Conservation (phyloP, 345 rosid genomes). For the Dimocarpus longan region DNA sequence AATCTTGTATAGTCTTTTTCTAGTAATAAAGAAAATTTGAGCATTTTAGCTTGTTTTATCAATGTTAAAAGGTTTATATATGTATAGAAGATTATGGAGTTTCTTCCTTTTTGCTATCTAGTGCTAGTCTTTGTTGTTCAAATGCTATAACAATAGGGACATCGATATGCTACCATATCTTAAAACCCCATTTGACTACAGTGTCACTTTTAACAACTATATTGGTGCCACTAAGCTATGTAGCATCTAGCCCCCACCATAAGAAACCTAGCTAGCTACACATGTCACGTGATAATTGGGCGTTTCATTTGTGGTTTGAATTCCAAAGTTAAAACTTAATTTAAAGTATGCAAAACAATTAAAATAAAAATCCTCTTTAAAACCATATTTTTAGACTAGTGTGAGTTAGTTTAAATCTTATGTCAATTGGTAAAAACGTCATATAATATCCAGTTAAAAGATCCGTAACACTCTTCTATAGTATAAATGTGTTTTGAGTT, state of each 20-base stretch:
- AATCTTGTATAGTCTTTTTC: background rate
- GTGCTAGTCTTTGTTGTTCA: slow-evolving; percentile 13
- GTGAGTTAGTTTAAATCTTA: background rate
- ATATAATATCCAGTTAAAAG: too few species aligned
- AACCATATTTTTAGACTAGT: background rate
- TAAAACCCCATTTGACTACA: slow-evolving; percentile 4
- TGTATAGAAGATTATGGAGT: background rate
- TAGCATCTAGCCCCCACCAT: slow-evolving; percentile 5
- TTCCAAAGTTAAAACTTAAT: background rate
- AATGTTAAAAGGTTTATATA: background rate
- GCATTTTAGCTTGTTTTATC: background rate
- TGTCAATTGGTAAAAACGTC: background rate
- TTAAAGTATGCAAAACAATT: background rate
- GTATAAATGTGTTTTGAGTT: too few species aligned
- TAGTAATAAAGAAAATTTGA: background rate
- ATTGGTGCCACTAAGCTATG: slow-evolving; percentile 8
- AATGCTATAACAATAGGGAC: slow-evolving; percentile 20
- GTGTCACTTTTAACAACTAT: background rate
- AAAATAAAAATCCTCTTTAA: background rate
- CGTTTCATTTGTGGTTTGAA: background rate
- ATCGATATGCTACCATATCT: slow-evolving; percentile 6
- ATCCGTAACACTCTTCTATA: too few species aligned
- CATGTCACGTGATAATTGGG: background rate
- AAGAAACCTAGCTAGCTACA: background rate
- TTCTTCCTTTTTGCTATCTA: background rate